Evolutionary conservation across 495 filamentous ascomycete genomes (phyloP).

Genomic region (Podospora australis): DNA sequence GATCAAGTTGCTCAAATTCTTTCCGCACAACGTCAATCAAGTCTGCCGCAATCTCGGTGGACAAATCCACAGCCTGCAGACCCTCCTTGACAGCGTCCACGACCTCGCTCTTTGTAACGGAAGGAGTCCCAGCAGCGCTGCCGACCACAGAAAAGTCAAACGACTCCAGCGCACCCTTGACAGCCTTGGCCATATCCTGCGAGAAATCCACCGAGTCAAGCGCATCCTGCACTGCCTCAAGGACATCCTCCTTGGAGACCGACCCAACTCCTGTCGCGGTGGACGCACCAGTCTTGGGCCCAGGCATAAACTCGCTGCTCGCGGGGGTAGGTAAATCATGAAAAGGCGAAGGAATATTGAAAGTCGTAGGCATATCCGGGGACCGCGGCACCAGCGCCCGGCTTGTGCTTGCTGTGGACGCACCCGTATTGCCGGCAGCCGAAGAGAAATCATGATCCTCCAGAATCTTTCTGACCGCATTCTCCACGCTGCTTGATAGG

Average conservation of each 20-base stretch:
- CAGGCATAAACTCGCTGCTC: background rate
- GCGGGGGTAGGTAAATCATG: background rate
- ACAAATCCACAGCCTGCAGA: conserved; percentile 13
- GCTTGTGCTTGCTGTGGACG: background rate
- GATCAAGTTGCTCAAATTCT: conserved; percentile 2
- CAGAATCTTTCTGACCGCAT: conserved; percentile 16
- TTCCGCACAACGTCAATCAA: conserved; percentile 9
- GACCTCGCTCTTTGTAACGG: conserved; percentile 18
- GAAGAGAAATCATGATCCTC: conserved; percentile 18
- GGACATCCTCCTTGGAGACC: conserved; percentile 2
- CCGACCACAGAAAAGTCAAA: conserved; percentile 5
- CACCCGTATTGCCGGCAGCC: conserved; percentile 7
- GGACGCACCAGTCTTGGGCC: background rate
- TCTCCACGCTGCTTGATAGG: conserved; percentile 3
- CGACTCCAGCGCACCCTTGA: conserved; percentile 10
- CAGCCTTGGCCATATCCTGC: conserved; percentile 10
- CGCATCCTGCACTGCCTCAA: background rate
- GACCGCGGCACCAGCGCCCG: conserved; percentile 12
- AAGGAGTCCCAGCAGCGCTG: conserved; percentile 12
- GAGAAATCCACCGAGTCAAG: conserved; percentile 3
- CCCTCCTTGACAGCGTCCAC: conserved; percentile 25
- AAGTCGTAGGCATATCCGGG: background rate
- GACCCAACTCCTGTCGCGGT: too few species aligned
- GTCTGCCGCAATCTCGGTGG: conserved; percentile 3
- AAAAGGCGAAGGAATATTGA: background rate